Conservation (phyloP, 305 asterid genomes). For the Fraxinus platypoda region DNA sequence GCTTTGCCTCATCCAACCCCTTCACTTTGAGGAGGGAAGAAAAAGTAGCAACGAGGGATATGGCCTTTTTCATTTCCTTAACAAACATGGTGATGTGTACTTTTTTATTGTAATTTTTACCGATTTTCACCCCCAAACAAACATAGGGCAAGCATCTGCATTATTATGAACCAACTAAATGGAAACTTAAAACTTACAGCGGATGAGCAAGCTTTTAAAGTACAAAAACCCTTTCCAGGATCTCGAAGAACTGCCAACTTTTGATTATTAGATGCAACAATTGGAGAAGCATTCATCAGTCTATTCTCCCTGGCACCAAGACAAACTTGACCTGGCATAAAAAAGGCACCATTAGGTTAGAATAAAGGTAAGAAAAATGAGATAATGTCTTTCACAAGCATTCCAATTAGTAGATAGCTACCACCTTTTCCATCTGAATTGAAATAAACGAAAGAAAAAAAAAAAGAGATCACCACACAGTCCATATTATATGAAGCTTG, state of each 20-base stretch:
- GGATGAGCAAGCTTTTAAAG: slow-evolving; percentile 60
- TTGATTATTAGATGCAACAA: slow-evolving; percentile 28
- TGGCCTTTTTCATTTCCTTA: slow-evolving; percentile 15
- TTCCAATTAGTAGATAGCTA: neutral
- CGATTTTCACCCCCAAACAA: slow-evolving; percentile 17
- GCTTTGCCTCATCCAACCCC: slow-evolving; percentile 9
- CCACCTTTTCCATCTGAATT: slow-evolving; percentile 17
- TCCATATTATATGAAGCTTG: slow-evolving; percentile 21
- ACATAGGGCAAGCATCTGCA: slow-evolving; percentile 6
- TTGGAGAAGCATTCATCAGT: slow-evolving; percentile 28
- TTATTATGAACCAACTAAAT: slow-evolving; percentile 16
- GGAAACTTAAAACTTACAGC: slow-evolving; percentile 56
- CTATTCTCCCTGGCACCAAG: slow-evolving; percentile 32
- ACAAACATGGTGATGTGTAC: slow-evolving; percentile 14
- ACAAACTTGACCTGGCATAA: slow-evolving; percentile 43
- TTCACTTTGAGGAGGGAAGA: slow-evolving; percentile 14
- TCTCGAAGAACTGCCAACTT: slow-evolving; percentile 29
- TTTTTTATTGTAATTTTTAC: neutral
- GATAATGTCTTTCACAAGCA: neutral
- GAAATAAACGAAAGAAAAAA: neutral
- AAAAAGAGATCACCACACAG: slow-evolving; percentile 22
- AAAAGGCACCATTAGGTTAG: slow-evolving; percentile 20
- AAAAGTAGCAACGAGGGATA: neutral
- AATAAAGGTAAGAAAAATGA: slow-evolving; percentile 19
- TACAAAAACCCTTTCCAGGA: slow-evolving; percentile 36